Base-by-base conservation (phyloP, 1,139 yeast genomes). In the Pichia sp. region DNA sequence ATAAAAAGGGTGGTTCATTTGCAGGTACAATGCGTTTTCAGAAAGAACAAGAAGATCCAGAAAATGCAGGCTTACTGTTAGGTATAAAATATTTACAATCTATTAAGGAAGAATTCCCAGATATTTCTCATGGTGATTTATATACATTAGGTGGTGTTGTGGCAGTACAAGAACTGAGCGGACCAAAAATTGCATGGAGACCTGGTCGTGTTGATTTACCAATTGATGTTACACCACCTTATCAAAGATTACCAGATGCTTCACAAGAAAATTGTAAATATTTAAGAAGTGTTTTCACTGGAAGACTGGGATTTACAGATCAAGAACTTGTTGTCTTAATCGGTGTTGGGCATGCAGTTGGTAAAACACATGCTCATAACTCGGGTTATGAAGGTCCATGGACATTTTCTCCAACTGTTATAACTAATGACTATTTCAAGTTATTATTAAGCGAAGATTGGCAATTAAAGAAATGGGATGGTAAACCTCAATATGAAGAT, bases 321-420 rank as follows among this genome's bases (percentile, higher is more conserved):
- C 76, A 80, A 62, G 95, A 88, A 63, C 81, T 83, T 50, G 95
- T 84, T 42, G 89, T 91, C 32, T 69, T 88, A 51, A 70, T 85
- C 54, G 96, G 96, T 50, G 61, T 57, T 26, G 95, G 95, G 30
- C 96, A 88, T 63, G 78, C 84, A 47, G 70, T 87, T 50, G 96
- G 96, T 48, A 64, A 73, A 54, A 84, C 95, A 58, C 95, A 86
- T 64, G 61, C 69, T 26, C 55, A 66, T 37, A 69, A 70, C 50
- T 72, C 82, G 11, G 96, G 96, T 3, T 89, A 68, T 61, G 93
- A 83, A 48, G 96, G 96, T 38, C 95, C 95, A 38, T 89, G 97
- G 97, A 93, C 91, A 43, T 91, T 89, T 45, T 80, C 88, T 31
- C 85, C 87, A 54, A 88, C 88, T 52, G 68, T 75, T 63, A 85